Conservation (phyloP, 2,329 filamentous ascomycete genomes). For the Botrytis deweyae region DNA sequence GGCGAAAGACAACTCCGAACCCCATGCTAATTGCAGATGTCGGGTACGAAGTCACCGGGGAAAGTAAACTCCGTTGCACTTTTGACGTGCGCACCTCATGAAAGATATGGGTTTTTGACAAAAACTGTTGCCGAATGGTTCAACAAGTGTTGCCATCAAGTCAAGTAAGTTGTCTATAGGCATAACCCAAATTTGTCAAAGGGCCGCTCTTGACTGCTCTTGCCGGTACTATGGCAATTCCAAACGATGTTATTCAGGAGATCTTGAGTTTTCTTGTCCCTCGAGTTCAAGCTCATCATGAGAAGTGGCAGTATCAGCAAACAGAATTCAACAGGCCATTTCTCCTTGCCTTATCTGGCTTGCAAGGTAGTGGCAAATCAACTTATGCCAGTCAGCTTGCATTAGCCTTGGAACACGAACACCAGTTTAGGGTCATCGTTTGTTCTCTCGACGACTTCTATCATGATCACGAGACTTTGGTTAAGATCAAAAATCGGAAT, state of each 20-base stretch:
- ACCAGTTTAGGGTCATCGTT: neutral
- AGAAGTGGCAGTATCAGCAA: neutral
- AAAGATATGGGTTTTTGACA: neutral
- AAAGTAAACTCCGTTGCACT: neutral
- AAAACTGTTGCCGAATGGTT: neutral
- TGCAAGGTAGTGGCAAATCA: neutral
- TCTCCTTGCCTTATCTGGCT: neutral
- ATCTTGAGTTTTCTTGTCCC: neutral
- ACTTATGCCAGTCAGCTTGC: neutral
- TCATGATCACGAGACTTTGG: neutral
- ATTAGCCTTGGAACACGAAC: neutral
- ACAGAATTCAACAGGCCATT: neutral
- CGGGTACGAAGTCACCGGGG: neutral
- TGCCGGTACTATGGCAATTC: neutral
- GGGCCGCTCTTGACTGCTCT: neutral
- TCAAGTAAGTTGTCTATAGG: neutral
- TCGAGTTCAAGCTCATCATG: neutral
- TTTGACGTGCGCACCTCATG: neutral
- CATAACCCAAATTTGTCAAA: neutral
- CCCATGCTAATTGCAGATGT: neutral
- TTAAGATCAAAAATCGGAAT: neutral
- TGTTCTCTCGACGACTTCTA: neutral
- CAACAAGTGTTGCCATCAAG: neutral
- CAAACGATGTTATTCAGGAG: neutral
- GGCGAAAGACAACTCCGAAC: neutral